These are phyloP conservation scores for Evansstolkia leycettana DNA, from an alignment of 495 filamentous ascomycete genomes.

Conservation along the genomic window DNA sequence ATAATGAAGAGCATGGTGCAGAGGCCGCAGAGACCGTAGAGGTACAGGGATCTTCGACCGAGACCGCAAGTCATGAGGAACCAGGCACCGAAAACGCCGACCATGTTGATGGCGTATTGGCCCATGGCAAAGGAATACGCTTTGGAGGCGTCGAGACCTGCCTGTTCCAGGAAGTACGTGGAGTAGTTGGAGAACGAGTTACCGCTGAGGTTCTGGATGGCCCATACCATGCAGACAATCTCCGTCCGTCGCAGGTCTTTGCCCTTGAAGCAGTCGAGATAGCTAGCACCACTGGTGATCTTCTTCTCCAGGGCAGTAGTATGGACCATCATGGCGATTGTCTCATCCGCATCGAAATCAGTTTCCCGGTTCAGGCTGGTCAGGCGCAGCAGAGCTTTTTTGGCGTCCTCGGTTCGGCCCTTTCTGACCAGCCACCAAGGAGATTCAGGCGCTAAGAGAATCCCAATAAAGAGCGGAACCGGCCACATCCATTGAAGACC, in stretches of 20 bases:
- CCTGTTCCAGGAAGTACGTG: conserved; percentile 66
- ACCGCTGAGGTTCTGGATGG: conserved; percentile 69
- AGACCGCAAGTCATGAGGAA: conserved; percentile 55
- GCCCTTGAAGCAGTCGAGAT: conserved; percentile 65
- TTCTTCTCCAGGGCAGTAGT: conserved; percentile 64
- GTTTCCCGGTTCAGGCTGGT: conserved; percentile 43
- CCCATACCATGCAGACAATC: conserved; percentile 71
- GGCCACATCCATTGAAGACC: conserved; percentile 84
- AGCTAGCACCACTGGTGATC: conserved; percentile 55
- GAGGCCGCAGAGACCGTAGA: conserved; percentile 55
- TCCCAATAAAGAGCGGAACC: conserved; percentile 56
- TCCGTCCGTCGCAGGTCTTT: conserved; percentile 64
- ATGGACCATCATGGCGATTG: conserved; percentile 75
- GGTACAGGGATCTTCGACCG: conserved; percentile 59
- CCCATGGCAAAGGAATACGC: conserved; percentile 63
- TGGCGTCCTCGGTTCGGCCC: conserved; percentile 55
- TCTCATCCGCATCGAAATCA: conserved; percentile 62
- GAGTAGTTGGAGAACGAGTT: conserved; percentile 74
- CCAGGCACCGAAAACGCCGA: conserved; percentile 63
- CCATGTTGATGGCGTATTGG: conserved; percentile 65
- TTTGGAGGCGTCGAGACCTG: conserved; percentile 44
- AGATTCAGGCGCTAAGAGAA: conserved; percentile 60
- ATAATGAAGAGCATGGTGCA: conserved; percentile 57
- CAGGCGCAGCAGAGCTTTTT: conserved; percentile 52
- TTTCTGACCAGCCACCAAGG: conserved; percentile 77